phyloP scores from a whole-genome alignment of 177 flowering plant species.

The Vitis hybrid region DNA sequence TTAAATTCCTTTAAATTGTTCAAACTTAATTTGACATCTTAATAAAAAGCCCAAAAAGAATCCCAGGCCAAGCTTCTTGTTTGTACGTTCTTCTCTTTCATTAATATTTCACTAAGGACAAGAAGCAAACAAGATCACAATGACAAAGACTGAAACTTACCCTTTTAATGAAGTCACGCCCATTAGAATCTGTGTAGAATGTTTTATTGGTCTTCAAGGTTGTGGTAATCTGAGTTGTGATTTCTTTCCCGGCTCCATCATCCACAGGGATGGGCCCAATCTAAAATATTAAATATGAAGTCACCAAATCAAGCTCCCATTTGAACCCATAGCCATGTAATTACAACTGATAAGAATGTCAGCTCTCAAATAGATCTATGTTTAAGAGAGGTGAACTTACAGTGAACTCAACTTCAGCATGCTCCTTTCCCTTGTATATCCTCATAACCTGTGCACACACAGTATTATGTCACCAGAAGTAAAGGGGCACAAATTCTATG shows the following conservation, averaged over 20 bases:
- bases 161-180: constrained; percentile 85
- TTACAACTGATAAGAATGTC: background rate
- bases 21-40: background rate
- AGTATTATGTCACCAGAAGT: constrained; percentile 3
- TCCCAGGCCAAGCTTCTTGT: background rate
- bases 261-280: constrained; percentile 89
- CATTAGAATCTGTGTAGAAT: constrained; percentile 88
- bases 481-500: background rate
- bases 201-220: constrained; percentile 64
- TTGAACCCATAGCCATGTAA: background rate
- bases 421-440: constrained; percentile 76
- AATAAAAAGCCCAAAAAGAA: background rate
- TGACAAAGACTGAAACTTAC: constrained; percentile 28
- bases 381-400: constrained; percentile 42
- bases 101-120: background rate
- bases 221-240: constrained; percentile 58
- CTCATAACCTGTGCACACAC: constrained; percentile 63
- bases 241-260: constrained; percentile 81
- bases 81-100: background rate
- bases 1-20: background rate
- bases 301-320: background rate
- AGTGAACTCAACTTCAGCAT: constrained; percentile 85
- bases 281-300: constrained; percentile 31
- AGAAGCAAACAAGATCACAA: background rate
- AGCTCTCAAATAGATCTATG: too few species aligned